Base-by-base conservation (phyloP, 345 rosid genomes). In the Citrus cavaleriei region DNA sequence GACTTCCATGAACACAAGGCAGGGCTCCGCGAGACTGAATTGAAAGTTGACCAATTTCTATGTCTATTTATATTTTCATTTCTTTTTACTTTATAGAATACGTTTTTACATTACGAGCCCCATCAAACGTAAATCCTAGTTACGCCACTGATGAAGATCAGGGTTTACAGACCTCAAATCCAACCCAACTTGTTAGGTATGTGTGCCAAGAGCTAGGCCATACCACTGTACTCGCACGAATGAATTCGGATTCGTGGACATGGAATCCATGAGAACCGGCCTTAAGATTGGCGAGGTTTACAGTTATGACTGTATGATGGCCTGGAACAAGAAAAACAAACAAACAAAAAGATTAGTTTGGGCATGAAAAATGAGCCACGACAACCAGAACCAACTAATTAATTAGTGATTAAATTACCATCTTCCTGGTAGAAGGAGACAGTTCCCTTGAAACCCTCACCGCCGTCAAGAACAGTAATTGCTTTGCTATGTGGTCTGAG, bases 211-310 rank as follows among this genome's bases (percentile, higher is more conserved):
- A 6, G 38, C 7, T 35, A 21, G 35, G n/a, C 40, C 28, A 74
- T 93, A 96, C 98, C 98, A 74, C 98, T 96, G 27, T 98, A 94
- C 94, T 94, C 88, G 93, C 98, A 96, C 63, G 42, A 38, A 65
- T 65, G 34, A 6, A 38, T n/a, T 46, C 69, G 35, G 34, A 38
- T 38, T 38, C 46, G 3, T 65, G 69, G 34, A 65, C 69, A 34
- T 65, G 69, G 69, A 34, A 65, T 65, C 69, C 69, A 65, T 65
- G 98, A 35, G 82, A 95, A 30, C 99, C 99, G 69, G 98, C 98
- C 86, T 87, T 93, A 55, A 96, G 95, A 51, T 98, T 98, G 81
- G 90, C 86, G 73, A 94, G 4, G 60, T 77, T 90, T 85, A 98
- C 98, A 46, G 83, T 91, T 61, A 91, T 95, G 10, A 94, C 90